These are phyloP conservation scores for Sporothrix curviconia DNA, from an alignment of 2,329 filamentous ascomycete species.

Conservation along the genomic window DNA sequence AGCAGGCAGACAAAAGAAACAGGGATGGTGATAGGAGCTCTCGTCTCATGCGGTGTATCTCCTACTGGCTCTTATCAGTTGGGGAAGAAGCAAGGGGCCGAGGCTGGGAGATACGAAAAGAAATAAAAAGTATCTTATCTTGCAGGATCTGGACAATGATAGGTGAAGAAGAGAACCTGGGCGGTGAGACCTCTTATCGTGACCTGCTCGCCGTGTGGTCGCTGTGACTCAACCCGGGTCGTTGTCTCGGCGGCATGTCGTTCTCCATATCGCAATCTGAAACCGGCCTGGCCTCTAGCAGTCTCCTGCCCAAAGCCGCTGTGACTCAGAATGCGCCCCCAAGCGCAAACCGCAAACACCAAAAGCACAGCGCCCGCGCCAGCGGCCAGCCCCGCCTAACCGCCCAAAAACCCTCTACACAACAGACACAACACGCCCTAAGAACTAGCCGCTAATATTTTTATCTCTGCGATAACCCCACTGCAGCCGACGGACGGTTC, in stretches of 20 bases:
- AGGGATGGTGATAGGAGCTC: too few species aligned
- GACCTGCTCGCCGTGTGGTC: neutral
- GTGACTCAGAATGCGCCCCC: slow-evolving; percentile 17
- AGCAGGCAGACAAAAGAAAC: neutral
- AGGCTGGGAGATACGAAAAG: too few species aligned
- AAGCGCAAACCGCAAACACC: too few species aligned
- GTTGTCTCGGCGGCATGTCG: too few species aligned
- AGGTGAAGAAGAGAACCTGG: neutral
- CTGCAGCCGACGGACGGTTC: neutral
- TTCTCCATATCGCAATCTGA: slow-evolving; percentile 10
- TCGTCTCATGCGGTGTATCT: too few species aligned
- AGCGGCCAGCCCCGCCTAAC: slow-evolving; percentile 16
- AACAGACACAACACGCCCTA: slow-evolving; percentile 3
- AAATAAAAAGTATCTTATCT: too few species aligned
- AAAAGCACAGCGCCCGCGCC: too few species aligned
- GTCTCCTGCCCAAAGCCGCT: slow-evolving; percentile 16
- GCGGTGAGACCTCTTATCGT: neutral
- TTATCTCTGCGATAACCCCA: slow-evolving; percentile 10
- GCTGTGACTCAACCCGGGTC: slow-evolving; percentile 8
- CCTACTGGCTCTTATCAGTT: too few species aligned
- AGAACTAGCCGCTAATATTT: slow-evolving; percentile 1
- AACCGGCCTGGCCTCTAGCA: slow-evolving; percentile 8
- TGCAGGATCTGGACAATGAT: too few species aligned
- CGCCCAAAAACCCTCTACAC: slow-evolving; percentile 5
- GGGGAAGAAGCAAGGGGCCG: too few species aligned